Evolutionary conservation across 1,284 basidiomycete genomes (phyloP), one percentile per base, ranked within the genome.

Genomic region (Athelia sp.): DNA sequence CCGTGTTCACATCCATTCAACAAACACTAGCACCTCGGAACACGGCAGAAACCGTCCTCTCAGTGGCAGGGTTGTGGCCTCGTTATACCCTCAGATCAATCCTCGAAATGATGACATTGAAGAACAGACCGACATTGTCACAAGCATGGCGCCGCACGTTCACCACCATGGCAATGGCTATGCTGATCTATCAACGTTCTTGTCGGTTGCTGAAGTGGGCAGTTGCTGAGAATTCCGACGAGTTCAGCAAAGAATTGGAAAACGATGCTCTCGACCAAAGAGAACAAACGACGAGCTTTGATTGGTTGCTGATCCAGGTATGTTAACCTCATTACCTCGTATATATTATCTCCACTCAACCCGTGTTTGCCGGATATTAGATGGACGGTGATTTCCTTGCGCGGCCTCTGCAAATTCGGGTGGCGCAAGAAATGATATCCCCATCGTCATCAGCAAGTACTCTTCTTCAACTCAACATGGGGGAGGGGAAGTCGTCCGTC

Each of bases 401-500:
- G 17, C 69, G 78, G 3, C 54, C 62, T 1, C 49, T 77, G 13
- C 79, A 81, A 52, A 56, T 59, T 2, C 48, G 60, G 0, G 64
- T 78, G 1, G 71, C 77, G 1, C 47, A 56, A 3, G 65, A 77
- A 45, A 82, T 82, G 78, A 73, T 77, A n/a, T 49, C 54, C 0
- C 78, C 79, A 1, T 17, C n/a, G 1, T 64, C 62, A 0, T 43
- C 51, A 2, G n/a, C 47, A 3, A 81, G 71, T 45, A 68, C 68
- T 0, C 56, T 68, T 3, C 62, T 76, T 29, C 79, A 81, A 49
- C 68, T 82, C 17, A 79, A 81, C 43, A 81, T 81, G 79, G 78
- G 78, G 1, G 78, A 81, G 53, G 79, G 79, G 3, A 81, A 81
- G 52, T 73, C 78, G 1, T 74, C 75, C 0, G 78, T 79, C 3